These are phyloP conservation scores for Termitomyces eurrhizus DNA, from an alignment of 768 basidiomycete species.

Conservation along the genomic window DNA sequence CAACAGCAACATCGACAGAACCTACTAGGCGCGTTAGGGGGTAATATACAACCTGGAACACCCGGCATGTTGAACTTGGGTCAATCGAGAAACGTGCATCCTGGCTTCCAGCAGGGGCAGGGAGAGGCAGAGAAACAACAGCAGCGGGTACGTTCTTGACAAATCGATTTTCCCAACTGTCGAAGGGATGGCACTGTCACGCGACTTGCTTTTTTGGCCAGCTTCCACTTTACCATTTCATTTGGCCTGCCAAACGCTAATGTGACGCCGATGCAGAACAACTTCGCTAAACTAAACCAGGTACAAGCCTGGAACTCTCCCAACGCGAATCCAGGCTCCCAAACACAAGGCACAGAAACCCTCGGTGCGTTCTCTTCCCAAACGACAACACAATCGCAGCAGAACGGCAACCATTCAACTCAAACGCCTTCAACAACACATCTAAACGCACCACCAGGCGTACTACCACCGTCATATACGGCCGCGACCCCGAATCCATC, in stretches of 20 bases:
- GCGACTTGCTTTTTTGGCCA: conserved; percentile 10
- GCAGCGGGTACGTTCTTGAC: conserved; percentile 50
- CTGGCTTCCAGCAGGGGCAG: conserved; percentile 54
- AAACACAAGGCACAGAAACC: conserved; percentile 22
- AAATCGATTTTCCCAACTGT: conserved; percentile 9
- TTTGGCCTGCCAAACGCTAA: conserved; percentile 17
- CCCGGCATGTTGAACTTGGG: conserved; percentile 67
- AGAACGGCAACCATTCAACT: conserved; percentile 44
- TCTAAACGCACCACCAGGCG: conserved; percentile 48
- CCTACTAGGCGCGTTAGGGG: conserved; percentile 48
- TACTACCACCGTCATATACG: conserved; percentile 31
- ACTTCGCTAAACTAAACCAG: conserved; percentile 63
- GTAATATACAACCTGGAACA: conserved; percentile 38
- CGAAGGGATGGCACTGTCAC: conserved; percentile 2
- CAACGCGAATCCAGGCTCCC: conserved; percentile 41
- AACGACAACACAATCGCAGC: conserved; percentile 24
- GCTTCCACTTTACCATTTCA: conserved; percentile 5
- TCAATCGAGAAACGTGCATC: conserved; percentile 44
- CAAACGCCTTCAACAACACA: conserved; percentile 41
- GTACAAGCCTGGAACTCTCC: conserved; percentile 63
- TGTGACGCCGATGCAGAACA: conserved; percentile 35
- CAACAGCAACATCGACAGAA: conserved; percentile 51
- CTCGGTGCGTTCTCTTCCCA: conserved; percentile 19
- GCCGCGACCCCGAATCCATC: conserved; percentile 25
- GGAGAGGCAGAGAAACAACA: conserved; percentile 64